Percentiles rank a stretch among this genome's conserved stretches.
Conservation (phyloP, 192 early-diverging fungal species). For the Gaertneriomyces sp. region DNA sequence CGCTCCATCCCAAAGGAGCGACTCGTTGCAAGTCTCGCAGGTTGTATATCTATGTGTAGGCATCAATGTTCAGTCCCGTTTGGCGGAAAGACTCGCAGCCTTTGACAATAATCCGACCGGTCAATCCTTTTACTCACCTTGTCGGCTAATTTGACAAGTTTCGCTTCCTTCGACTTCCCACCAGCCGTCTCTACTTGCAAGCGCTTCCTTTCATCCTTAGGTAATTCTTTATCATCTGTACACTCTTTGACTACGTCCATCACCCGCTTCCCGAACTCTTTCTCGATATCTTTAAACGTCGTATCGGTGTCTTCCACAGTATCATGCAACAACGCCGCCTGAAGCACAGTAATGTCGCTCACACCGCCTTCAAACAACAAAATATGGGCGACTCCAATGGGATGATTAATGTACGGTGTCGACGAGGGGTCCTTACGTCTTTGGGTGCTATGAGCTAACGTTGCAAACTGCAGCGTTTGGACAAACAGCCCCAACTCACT, state of each 20-base stretch:
- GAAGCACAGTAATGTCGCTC: slow-evolving; percentile 39
- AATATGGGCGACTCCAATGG: slow-evolving; percentile 53
- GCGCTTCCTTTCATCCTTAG: slow-evolving; percentile 48
- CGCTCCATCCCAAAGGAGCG: slow-evolving; percentile 50
- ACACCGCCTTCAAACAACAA: slow-evolving; percentile 49
- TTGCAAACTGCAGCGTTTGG: slow-evolving; percentile 46
- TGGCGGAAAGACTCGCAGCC: not conserved
- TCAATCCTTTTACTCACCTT: slow-evolving; percentile 33
- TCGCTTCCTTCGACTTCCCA: slow-evolving; percentile 51
- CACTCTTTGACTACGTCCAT: slow-evolving; percentile 50
- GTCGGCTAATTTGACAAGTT: slow-evolving; percentile 65
- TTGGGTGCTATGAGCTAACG: slow-evolving; percentile 52
- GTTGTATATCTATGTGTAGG: slow-evolving; percentile 43
- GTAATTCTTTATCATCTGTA: slow-evolving; percentile 59
- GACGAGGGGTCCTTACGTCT: slow-evolving; percentile 46
- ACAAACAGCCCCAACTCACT: slow-evolving; percentile 21
- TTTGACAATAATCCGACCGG: too few relatives aligned
- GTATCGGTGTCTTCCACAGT: slow-evolving; percentile 69
- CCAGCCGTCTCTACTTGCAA: slow-evolving; percentile 56
- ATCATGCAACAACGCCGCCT: slow-evolving; percentile 63
- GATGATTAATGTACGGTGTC: slow-evolving; percentile 66
- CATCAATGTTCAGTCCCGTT: not conserved
- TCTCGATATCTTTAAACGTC: slow-evolving; percentile 52
- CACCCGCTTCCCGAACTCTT: slow-evolving; percentile 48
- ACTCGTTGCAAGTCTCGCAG: slow-evolving; percentile 46